Percentiles rank a stretch among this genome's conserved stretches.
Evolutionary conservation across 1,139 yeast genomes (phyloP).

Genomic region (Citeromyces siamensis): DNA sequence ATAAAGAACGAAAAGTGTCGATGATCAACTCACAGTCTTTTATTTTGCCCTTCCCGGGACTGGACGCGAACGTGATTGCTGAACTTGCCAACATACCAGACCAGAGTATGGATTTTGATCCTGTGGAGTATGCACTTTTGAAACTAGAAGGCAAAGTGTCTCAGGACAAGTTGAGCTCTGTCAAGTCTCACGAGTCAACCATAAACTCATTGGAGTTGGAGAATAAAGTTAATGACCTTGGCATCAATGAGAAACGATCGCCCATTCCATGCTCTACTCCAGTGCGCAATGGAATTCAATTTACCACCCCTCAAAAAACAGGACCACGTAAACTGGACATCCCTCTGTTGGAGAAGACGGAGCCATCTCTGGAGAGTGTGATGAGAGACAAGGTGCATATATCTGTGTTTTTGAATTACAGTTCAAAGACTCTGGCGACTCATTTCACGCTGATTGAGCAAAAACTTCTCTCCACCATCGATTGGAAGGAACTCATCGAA

Average conservation of each 20-base stretch:
- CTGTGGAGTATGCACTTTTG: slow-evolving; percentile 61
- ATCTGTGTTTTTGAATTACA: slow-evolving; percentile 69
- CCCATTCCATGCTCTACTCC: slow-evolving; percentile 1
- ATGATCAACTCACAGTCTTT: slow-evolving; percentile 16
- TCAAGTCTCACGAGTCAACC: slow-evolving; percentile 4
- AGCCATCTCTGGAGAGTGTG: slow-evolving; percentile 19
- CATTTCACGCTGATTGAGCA: slow-evolving; percentile 82
- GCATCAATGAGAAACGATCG: slow-evolving; percentile 8
- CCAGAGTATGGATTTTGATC: slow-evolving; percentile 54
- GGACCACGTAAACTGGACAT: slow-evolving; percentile 7
- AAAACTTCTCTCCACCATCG: slow-evolving; percentile 74
- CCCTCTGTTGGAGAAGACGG: slow-evolving; percentile 8
- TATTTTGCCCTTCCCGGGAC: slow-evolving; percentile 40
- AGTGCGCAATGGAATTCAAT: background rate
- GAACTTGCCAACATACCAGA: slow-evolving; percentile 78
- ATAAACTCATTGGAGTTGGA: slow-evolving; percentile 17
- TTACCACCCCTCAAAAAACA: slow-evolving; percentile 2
- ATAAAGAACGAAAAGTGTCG: slow-evolving; percentile 8
- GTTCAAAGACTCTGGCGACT: slow-evolving; percentile 52
- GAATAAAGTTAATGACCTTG: slow-evolving; percentile 18
- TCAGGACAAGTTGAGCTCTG: slow-evolving; percentile 5
- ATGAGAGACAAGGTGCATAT: slow-evolving; percentile 39
- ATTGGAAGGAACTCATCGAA: slow-evolving; percentile 85
- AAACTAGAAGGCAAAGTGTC: slow-evolving; percentile 55
- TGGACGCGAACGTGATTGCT: slow-evolving; percentile 47